Conservation (phyloP, 371 early-diverging fungal genomes). For the Mucor mucedo region DNA sequence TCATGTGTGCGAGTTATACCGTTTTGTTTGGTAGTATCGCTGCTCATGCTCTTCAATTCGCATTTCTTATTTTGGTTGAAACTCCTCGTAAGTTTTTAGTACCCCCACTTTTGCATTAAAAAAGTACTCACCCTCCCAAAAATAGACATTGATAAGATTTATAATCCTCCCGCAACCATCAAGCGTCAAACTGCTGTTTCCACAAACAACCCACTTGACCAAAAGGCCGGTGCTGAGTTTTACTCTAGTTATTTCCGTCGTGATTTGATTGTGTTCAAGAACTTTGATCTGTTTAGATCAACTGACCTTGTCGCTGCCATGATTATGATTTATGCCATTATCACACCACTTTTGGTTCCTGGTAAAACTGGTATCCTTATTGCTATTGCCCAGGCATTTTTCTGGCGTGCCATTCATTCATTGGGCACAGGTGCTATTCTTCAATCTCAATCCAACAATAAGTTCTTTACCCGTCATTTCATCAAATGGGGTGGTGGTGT, state of each 20-base stretch:
- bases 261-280: constrained; percentile 87
- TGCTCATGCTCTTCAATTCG: constrained; percentile 90
- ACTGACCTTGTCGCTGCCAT: constrained; percentile 82
- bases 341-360: constrained; percentile 64
- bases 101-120: neutral
- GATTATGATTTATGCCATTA: constrained; percentile 74
- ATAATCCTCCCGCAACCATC: constrained; percentile 64
- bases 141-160: constrained; percentile 89
- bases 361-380: constrained; percentile 50
- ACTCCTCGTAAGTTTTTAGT: constrained; percentile 76
- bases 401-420: constrained; percentile 89
- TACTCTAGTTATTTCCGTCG: constrained; percentile 73
- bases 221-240: constrained; percentile 10
- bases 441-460: constrained; percentile 74
- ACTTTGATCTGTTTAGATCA: constrained; percentile 86
- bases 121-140: neutral
- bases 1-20: constrained; percentile 84
- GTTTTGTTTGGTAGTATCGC: constrained; percentile 89
- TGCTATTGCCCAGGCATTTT: constrained; percentile 72
- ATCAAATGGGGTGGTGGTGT: constrained; percentile 88
- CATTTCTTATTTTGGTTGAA: constrained; percentile 91
- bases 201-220: neutral
- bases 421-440: constrained; percentile 80
- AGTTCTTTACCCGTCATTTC: constrained; percentile 89
- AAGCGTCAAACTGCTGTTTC: constrained; percentile 10